A percentile compares a stretch with the other conserved stretches of the same genome.
Evolutionary conservation across 2,329 filamentous ascomycete genomes (phyloP).

Genomic region (Cladobotryum protrusum): DNA sequence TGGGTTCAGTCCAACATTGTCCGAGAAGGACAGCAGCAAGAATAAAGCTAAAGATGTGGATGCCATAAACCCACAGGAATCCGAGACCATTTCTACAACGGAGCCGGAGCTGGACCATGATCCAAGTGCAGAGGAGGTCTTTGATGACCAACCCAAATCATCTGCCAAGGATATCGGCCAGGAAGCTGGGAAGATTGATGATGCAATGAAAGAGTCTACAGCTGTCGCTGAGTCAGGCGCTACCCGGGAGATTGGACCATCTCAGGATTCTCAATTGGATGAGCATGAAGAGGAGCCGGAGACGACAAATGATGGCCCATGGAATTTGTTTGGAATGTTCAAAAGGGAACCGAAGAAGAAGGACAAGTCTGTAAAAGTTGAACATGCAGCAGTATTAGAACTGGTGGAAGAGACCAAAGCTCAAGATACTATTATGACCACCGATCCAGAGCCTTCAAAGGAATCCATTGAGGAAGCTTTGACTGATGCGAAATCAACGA

Average conservation of each 20-base stretch:
- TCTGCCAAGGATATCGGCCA: neutral
- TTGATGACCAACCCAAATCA: neutral
- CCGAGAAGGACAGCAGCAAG: slow-evolving; percentile 22
- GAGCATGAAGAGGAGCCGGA: slow-evolving; percentile 14
- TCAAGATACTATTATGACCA: slow-evolving; percentile 9
- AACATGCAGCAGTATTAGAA: neutral
- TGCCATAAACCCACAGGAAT: slow-evolving; percentile 23
- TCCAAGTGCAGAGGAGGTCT: neutral
- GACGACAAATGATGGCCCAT: slow-evolving; percentile 3
- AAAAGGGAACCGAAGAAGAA: slow-evolving; percentile 26
- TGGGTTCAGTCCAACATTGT: slow-evolving; percentile 23
- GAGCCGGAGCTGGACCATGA: neutral
- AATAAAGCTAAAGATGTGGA: slow-evolving; percentile 28
- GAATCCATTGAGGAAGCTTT: slow-evolving; percentile 5
- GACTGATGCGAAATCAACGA: slow-evolving; percentile 16
- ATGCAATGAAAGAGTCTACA: neutral
- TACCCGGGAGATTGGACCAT: slow-evolving; percentile 1
- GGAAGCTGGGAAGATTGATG: neutral
- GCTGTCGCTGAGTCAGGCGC: neutral
- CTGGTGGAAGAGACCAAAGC: neutral
- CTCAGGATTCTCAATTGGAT: neutral
- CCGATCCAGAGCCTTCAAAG: slow-evolving; percentile 8
- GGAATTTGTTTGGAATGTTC: slow-evolving; percentile 8
- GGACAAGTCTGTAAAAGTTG: slow-evolving; percentile 11
- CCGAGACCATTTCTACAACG: slow-evolving; percentile 16